Evolutionary conservation across 768 basidiomycete species (phyloP), one percentile per base, ranked within the genome.

Genomic region (Boletus pseudo-olivaceus): DNA sequence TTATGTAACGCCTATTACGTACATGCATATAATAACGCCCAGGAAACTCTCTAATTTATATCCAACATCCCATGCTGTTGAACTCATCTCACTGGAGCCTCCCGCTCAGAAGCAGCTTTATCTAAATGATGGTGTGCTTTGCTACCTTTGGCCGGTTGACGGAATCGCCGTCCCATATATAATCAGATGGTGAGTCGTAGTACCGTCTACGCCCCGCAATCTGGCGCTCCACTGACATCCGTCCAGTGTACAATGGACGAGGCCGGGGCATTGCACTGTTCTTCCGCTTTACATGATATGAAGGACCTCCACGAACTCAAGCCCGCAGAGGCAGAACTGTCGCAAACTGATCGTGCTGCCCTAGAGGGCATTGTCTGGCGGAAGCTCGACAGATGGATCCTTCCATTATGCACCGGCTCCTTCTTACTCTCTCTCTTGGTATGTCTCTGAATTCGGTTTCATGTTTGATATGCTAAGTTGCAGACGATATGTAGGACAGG

Each of bases 401-500:
- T 83, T 29, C 81, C 82, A 4, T 63, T 82, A 19, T 75, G 78
- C 14, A 70, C 78, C 20, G 69, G 75, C 51, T 80, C 82, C 57
- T 79, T 76, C 56, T 63, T 82, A 29, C 68, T 82, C 14, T 76
- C 76, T n/a, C 77, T 78, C 59, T 56, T 83, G 64, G 82, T 82
- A 51, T 51, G 82, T 44, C 19, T 39, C 7, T 11, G 5, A 11
- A 19, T 26, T 14, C 14, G 26, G 23, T 26, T 37, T 35, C 34
- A 23, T 38, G 9, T 37, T 23, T 10, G 5, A 7, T 15, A 7
- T 37, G 1, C 44, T 20, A 45, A 19, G 41, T 23, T 33, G 9
- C 17, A 6, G 1, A 42, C 29, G 5, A 38, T 49, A 30, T 40
- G 10, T 34, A 71, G 82, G 52, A 81, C 33, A 57, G 54, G 41